Percentiles rank a stretch among this genome's conserved stretches.
phyloP scores from a whole-genome alignment of 306 rosid genomes.

The Aeschynomene evenia region DNA sequence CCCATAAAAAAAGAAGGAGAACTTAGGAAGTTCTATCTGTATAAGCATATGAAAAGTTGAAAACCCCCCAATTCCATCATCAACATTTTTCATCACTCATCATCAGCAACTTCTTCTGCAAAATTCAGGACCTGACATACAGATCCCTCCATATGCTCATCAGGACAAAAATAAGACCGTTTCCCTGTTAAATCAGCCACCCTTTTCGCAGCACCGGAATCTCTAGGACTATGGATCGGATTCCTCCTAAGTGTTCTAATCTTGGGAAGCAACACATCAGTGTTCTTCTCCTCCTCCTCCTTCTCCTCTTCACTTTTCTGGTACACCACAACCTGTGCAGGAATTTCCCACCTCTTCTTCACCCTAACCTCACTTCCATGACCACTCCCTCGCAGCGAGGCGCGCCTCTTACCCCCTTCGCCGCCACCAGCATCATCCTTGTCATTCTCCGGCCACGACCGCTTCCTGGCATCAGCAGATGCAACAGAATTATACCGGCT shows the following conservation, averaged over 20 bases:
- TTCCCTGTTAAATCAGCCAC: constrained; percentile 62
- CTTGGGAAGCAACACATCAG: constrained; percentile 56
- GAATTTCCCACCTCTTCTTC: constrained; percentile 72
- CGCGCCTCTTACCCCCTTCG: constrained; percentile 33
- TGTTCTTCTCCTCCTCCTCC: constrained; percentile 20
- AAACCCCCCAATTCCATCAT: not conserved
- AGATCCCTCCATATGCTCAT: constrained; percentile 30
- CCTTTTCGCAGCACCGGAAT: constrained; percentile 81
- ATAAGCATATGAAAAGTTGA: too few relatives aligned
- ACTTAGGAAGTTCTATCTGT: constrained; percentile 25
- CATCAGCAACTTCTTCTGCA: constrained; percentile 47
- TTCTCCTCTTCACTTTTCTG: constrained; percentile 30
- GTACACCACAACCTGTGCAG: constrained; percentile 40
- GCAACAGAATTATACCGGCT: constrained; percentile 58
- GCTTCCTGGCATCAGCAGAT: constrained; percentile 53
- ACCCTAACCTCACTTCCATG: constrained; percentile 13
- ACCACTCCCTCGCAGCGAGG: not conserved
- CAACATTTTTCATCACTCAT: constrained; percentile 1
- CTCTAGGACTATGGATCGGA: constrained; percentile 64
- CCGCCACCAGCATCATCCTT: constrained; percentile 38
- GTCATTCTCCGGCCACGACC: constrained; percentile 67
- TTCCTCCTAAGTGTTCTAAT: constrained; percentile 48
- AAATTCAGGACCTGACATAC: constrained; percentile 65
- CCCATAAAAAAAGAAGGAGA: not conserved
- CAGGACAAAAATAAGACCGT: constrained; percentile 44